These are phyloP conservation scores for Lathyrus sativus DNA, from an alignment of 306 rosid species.

Conservation along the genomic window DNA sequence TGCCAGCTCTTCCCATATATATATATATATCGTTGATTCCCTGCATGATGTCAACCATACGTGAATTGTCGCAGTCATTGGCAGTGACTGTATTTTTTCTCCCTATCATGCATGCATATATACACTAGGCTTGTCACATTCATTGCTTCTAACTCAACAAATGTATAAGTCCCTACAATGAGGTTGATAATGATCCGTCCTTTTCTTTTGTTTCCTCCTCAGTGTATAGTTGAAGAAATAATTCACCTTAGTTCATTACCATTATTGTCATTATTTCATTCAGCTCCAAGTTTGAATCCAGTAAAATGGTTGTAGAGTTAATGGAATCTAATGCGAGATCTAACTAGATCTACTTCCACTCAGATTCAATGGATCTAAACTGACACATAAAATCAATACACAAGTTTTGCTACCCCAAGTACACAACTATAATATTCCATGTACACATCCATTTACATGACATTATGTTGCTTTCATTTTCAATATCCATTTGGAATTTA, in stretches of 20 bases:
- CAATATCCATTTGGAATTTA: not conserved
- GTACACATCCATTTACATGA: no score
- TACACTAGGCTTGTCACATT: constrained; percentile 35
- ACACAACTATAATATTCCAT: no score
- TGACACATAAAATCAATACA: no score
- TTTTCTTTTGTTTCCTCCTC: constrained; percentile 30
- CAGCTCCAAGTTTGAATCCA: not conserved
- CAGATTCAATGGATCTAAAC: no score
- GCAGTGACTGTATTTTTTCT: not conserved
- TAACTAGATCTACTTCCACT: not conserved
- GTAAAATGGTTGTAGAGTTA: no score
- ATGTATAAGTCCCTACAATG: constrained; percentile 25
- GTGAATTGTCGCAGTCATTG: constrained; percentile 32
- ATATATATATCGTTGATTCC: not conserved
- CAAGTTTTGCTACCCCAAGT: no score
- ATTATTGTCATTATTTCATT: constrained; percentile 11
- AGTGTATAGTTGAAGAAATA: not conserved
- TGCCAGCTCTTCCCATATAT: constrained; percentile 30
- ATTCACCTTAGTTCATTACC: constrained; percentile 16
- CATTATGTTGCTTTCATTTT: not conserved
- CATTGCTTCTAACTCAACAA: constrained; percentile 35
- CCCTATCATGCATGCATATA: constrained; percentile 37
- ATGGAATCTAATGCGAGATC: not conserved
- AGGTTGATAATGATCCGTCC: constrained; percentile 37
- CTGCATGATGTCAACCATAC: not conserved